phyloP scores from a whole-genome alignment of 345 rosid genomes.

The Salix arbutifolia region DNA sequence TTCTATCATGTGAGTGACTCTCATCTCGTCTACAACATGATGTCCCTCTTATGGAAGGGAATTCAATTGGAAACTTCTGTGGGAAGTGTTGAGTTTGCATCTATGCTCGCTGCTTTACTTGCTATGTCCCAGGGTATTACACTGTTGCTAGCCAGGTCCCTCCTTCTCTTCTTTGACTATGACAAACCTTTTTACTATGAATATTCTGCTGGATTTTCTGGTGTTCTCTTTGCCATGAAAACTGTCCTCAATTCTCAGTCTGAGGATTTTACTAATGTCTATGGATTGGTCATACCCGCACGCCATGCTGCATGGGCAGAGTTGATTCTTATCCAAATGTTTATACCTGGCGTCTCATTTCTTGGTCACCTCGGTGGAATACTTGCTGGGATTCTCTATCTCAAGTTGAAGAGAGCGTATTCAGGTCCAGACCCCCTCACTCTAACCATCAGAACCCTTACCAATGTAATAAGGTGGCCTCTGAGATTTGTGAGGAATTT shows the following conservation, averaged over 20 bases:
- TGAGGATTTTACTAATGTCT: slow-evolving; percentile 49
- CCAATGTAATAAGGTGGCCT: slow-evolving; percentile 52
- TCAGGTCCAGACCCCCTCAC: slow-evolving; percentile 59
- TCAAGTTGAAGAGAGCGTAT: slow-evolving; percentile 50
- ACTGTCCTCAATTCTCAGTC: slow-evolving; percentile 79
- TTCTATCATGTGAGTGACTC: slow-evolving; percentile 83
- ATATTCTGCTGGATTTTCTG: slow-evolving; percentile 79
- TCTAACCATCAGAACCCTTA: slow-evolving; percentile 39
- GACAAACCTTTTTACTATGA: slow-evolving; percentile 59
- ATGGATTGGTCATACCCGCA: slow-evolving; percentile 70
- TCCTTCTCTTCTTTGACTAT: slow-evolving; percentile 52
- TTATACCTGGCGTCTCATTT: slow-evolving; percentile 84
- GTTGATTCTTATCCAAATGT: slow-evolving; percentile 77
- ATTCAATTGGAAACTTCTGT: slow-evolving; percentile 69
- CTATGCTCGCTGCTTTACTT: slow-evolving; percentile 61
- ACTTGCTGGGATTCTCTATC: slow-evolving; percentile 78
- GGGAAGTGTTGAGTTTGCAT: slow-evolving; percentile 86
- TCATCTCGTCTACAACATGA: slow-evolving; percentile 88
- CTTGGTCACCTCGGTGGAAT: slow-evolving; percentile 96
- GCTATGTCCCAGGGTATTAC: slow-evolving; percentile 90
- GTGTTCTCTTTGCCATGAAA: slow-evolving; percentile 93
- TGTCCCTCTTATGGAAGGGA: slow-evolving; percentile 94
- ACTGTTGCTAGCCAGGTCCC: slow-evolving; percentile 64
- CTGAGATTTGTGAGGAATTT: slow-evolving; percentile 39
- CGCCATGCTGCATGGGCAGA: slow-evolving; percentile 94